Evolutionary conservation across 2,329 filamentous ascomycete species (phyloP).

Genomic region (Colletotrichum lindemuthianum): DNA sequence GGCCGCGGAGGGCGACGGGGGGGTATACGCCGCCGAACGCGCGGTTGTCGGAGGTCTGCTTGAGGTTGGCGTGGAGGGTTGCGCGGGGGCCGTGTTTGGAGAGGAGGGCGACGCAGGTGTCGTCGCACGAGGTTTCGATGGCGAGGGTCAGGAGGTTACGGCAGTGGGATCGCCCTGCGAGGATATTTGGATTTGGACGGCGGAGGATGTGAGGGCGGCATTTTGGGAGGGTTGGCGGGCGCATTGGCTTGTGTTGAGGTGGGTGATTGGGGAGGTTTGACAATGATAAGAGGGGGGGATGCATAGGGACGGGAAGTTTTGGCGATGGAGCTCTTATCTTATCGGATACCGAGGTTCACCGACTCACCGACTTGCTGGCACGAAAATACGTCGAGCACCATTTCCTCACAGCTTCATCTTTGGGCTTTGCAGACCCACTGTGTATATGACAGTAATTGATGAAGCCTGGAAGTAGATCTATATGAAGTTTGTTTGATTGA

Average conservation of each 20-base stretch:
- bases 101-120: slow-evolving; percentile 88
- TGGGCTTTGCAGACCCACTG: no score
- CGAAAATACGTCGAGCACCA: background rate
- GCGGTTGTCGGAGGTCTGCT: slow-evolving; percentile 82
- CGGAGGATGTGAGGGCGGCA: background rate
- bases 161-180: background rate
- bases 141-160: slow-evolving; percentile 68
- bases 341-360: slow-evolving; percentile 19
- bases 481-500: slow-evolving; percentile 8
- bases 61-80: slow-evolving; percentile 80
- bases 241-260: background rate
- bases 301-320: background rate
- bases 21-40: slow-evolving; percentile 84
- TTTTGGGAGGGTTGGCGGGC: background rate
- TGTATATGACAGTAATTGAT: background rate
- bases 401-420: no score
- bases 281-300: no score
- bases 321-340: slow-evolving; percentile 31
- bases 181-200: background rate
- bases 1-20: slow-evolving; percentile 76
- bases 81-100: slow-evolving; percentile 63
- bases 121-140: slow-evolving; percentile 90
- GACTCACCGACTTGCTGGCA: slow-evolving; percentile 7
- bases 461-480: background rate
- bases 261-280: background rate